phyloP scores from a whole-genome alignment of 2,329 filamentous ascomycete species.

The Calonectria hongkongensis region DNA sequence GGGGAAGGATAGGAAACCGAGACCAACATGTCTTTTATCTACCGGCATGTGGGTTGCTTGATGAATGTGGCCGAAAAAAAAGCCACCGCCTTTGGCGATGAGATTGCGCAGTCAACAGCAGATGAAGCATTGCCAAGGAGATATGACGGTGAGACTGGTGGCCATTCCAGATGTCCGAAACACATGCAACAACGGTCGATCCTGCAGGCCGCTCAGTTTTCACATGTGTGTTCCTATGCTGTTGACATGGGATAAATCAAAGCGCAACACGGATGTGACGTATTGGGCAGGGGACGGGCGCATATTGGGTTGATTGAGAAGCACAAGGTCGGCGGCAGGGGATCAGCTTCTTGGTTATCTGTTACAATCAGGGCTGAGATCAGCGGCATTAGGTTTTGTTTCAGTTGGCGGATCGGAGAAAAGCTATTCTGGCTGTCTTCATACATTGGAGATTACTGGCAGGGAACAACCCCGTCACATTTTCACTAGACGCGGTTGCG shows the following conservation, averaged over 20 bases:
- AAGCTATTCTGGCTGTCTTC: conserved; percentile 18
- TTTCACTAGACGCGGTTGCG: conserved; percentile 27
- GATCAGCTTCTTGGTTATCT: neutral
- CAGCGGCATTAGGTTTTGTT: conserved; percentile 19
- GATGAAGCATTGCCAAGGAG: conserved; percentile 14
- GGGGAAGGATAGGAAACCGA: conserved; percentile 11
- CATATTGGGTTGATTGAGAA: neutral
- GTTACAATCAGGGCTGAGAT: conserved; percentile 13
- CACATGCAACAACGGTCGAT: conserved; percentile 1
- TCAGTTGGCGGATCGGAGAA: conserved; percentile 20
- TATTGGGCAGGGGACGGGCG: neutral
- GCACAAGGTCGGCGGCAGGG: neutral
- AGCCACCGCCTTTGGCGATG: neutral
- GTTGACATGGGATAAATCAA: neutral
- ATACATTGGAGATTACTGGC: conserved; percentile 12
- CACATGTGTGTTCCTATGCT: neutral
- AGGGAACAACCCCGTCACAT: conserved; percentile 34
- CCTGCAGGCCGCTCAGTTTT: neutral
- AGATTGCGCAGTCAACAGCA: conserved; percentile 1
- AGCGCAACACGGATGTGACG: conserved; percentile 1
- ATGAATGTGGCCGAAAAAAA: neutral
- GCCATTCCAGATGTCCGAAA: conserved; percentile 32
- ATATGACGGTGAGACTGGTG: conserved; percentile 6
- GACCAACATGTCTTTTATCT: neutral
- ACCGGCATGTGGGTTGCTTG: conserved; percentile 3